A percentile compares a stretch with the other conserved stretches of the same genome.
Evolutionary conservation across 1,284 basidiomycete species (phyloP).

Genomic region (Fomitiporia mediterranea): DNA sequence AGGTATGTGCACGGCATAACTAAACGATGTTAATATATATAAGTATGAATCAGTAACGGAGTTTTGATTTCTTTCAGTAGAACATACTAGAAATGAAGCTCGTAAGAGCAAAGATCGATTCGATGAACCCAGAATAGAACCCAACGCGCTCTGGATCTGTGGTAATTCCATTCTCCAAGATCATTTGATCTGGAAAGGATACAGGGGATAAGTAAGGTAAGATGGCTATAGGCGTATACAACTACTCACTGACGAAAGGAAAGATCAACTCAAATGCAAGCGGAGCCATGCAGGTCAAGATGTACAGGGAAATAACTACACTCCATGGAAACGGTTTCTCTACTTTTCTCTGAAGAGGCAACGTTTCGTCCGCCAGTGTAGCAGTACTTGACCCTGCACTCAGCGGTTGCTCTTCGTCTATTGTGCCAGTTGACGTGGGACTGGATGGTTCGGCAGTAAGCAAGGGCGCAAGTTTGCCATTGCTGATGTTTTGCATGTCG

Average conservation of each 20-base stretch:
- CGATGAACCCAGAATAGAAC: conserved; percentile 26
- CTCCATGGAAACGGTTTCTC: conserved; percentile 19
- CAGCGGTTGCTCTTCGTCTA: too few relatives aligned
- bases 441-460: too few relatives aligned
- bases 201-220: background rate
- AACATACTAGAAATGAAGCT: conserved; percentile 22
- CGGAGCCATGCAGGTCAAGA: conserved; percentile 14
- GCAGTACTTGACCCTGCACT: too few relatives aligned
- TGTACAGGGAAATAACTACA: conserved; percentile 6
- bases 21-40: conserved; percentile 9
- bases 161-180: conserved; percentile 25
- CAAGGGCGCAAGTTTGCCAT: too few relatives aligned
- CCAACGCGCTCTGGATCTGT: conserved; percentile 24
- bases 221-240: background rate
- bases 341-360: background rate
- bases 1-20: conserved; percentile 19
- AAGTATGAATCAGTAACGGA: background rate
- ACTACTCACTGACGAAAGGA: conserved; percentile 24
- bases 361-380: too few relatives aligned
- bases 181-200: conserved; percentile 22
- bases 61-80: background rate
- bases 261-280: conserved; percentile 24
- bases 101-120: conserved; percentile 21
- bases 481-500: too few relatives aligned
- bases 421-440: too few relatives aligned